Conservation (phyloP, 1,284 basidiomycete species). For the Xerocomus cyaneibrunnescens region DNA sequence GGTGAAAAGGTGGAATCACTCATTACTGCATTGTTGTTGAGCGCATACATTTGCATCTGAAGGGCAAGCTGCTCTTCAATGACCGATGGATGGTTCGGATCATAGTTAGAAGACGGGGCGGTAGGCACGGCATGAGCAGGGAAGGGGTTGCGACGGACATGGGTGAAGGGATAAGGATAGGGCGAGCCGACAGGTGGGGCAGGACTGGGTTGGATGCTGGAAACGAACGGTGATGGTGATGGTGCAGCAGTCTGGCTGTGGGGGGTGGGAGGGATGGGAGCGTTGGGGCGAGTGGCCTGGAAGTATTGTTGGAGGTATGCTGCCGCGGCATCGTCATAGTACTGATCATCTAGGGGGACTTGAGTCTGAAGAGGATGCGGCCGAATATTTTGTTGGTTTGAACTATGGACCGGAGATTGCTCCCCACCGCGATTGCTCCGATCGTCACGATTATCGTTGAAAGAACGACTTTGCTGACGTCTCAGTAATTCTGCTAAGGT, state of each 20-base stretch:
- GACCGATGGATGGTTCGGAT: conserved; percentile 49
- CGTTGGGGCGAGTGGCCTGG: conserved; percentile 59
- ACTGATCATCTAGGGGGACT: conserved; percentile 28
- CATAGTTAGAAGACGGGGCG: conserved; percentile 46
- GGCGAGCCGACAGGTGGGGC: conserved; percentile 62
- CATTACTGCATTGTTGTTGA: conserved; percentile 62
- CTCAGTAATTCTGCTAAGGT: conserved; percentile 15
- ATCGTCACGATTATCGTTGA: conserved; percentile 20
- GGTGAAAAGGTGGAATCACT: conserved; percentile 73
- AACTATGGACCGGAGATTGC: conserved; percentile 11
- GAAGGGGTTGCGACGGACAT: conserved; percentile 57
- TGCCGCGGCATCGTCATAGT: conserved; percentile 53
- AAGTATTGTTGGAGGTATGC: conserved; percentile 60
- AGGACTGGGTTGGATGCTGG: conserved; percentile 47
- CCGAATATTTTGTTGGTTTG: conserved; percentile 15
- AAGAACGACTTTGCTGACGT: conserved; percentile 21
- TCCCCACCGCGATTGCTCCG: conserved; percentile 21
- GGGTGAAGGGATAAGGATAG: conserved; percentile 72
- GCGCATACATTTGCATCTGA: conserved; percentile 75
- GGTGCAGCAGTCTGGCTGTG: conserved; percentile 70
- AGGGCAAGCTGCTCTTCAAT: conserved; percentile 67
- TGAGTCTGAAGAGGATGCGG: conserved; percentile 33
- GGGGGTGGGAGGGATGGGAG: conserved; percentile 73
- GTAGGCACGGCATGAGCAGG: conserved; percentile 37
- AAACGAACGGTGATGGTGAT: conserved; percentile 61